Percentiles rank a stretch among this genome's conserved stretches.
Conservation (phyloP, 306 rosid genomes). For the Herpetospermum pedunculosum region DNA sequence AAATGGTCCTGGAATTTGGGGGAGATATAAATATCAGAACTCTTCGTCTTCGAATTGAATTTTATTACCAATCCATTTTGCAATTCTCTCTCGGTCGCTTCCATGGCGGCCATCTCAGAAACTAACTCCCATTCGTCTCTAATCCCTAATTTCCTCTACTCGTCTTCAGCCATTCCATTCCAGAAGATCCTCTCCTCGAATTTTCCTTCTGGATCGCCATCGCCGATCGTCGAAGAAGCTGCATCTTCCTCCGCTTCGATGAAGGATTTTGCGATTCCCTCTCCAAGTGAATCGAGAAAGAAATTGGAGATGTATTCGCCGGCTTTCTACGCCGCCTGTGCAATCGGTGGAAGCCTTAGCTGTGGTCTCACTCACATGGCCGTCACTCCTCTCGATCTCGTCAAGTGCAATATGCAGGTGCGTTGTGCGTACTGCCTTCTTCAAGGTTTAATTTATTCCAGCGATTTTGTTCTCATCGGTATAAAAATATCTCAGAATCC, state of each 20-base stretch:
- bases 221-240: slow-evolving; percentile 8
- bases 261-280: slow-evolving; percentile 25
- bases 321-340: slow-evolving; percentile 80
- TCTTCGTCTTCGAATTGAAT: slow-evolving; percentile 18
- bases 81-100: background rate
- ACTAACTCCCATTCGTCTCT: slow-evolving; percentile 35
- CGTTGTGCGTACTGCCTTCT: background rate
- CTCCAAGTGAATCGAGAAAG: slow-evolving; percentile 52
- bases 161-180: slow-evolving; percentile 23
- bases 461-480: background rate
- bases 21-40: slow-evolving; percentile 15
- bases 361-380: slow-evolving; percentile 94
- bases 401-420: slow-evolving; percentile 99
- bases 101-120: slow-evolving; percentile 58
- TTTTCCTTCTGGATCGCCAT: background rate
- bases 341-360: slow-evolving; percentile 75
- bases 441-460: background rate
- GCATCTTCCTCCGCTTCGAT: slow-evolving; percentile 8
- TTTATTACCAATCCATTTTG: slow-evolving; percentile 1
- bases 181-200: slow-evolving; percentile 33
- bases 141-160: slow-evolving; percentile 64
- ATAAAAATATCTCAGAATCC: background rate
- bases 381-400: slow-evolving; percentile 94
- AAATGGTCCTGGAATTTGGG: slow-evolving; percentile 8
- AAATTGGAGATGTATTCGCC: slow-evolving; percentile 84